Base-by-base conservation (phyloP, 2,329 filamentous ascomycete genomes). In the Ustilaginoidea virens region DNA sequence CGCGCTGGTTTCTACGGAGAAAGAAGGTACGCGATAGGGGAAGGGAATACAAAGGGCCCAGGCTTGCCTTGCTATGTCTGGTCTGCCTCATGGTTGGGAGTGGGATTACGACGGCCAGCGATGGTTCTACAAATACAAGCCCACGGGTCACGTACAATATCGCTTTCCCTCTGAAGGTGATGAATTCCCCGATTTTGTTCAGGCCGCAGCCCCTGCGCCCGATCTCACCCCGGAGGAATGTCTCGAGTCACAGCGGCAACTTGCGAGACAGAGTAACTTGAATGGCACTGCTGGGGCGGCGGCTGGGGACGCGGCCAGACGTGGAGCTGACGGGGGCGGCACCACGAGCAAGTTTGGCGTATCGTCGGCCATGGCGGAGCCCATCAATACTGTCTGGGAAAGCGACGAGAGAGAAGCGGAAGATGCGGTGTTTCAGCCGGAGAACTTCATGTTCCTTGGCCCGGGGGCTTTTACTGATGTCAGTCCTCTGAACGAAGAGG, bases 81-180 rank as follows among this genome's bases (percentile, higher is more conserved):
- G 46, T 27, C 59, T 72, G 18, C 65, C 65, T 2, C 51, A 56
- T 6, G 62, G 63, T 31, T 72, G 68, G 68, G 63, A 69, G 33
- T 58, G 51, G 41, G 68, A 71, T 44, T 70, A 71, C 39, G 67
- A 72, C 37, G 66, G 66, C 30, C 40, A 38, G 13, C 60, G 68
- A 16, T 73, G 68, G 68, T 63, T 70, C 47, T 73, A 66, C 44
- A 58, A 57, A 29, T 70, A 66, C 50, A 63, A 55, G 36, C 51
- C 66, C 15, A 69, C 61, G 7, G 66, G 66, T 7, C 50, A 61
- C 20, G 48, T 61, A 11, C 68, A 72, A 44, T 73, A 61, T 40
- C 61, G 62, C 33, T 73, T 71, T 36, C 68, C 68, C 5, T 56
- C 56, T 24, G 57, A 61, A 5, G 68, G 67, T 36, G 68, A 73